phyloP scores from a whole-genome alignment of 805 yeast genomes.

The Kuraishia piskuri region DNA sequence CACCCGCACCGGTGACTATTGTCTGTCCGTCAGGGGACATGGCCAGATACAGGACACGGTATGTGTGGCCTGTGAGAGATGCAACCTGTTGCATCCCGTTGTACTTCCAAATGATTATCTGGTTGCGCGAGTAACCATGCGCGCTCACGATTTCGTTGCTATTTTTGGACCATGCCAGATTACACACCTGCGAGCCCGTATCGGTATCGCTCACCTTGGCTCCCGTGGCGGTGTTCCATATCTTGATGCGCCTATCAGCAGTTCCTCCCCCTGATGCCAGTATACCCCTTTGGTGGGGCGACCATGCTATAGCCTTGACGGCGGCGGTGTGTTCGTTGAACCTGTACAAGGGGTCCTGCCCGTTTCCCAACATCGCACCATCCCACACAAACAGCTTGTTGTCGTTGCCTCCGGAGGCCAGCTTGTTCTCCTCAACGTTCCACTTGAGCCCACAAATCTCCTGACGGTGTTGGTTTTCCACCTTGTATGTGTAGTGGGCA shows the following conservation, averaged over 20 bases:
- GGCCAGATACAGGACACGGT: slow-evolving; percentile 81
- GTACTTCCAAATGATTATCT: slow-evolving; percentile 89
- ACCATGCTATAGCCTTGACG: slow-evolving; percentile 95
- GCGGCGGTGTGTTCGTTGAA: slow-evolving; percentile 89
- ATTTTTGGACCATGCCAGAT: slow-evolving; percentile 85
- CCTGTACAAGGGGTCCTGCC: slow-evolving; percentile 55
- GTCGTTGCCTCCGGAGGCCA: slow-evolving; percentile 96
- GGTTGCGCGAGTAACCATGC: slow-evolving; percentile 89
- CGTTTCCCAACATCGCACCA: slow-evolving; percentile 37
- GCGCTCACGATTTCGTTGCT: slow-evolving; percentile 90
- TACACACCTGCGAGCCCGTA: slow-evolving; percentile 95
- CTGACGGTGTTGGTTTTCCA: slow-evolving; percentile 68
- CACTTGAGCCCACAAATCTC: slow-evolving; percentile 96
- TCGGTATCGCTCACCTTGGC: slow-evolving; percentile 69
- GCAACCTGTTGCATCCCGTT: slow-evolving; percentile 91
- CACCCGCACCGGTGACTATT: slow-evolving; percentile 97
- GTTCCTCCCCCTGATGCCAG: slow-evolving; percentile 97
- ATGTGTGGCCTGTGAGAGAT: slow-evolving; percentile 88
- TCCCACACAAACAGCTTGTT: slow-evolving; percentile 85
- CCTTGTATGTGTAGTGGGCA: slow-evolving; percentile 65
- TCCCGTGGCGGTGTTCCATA: slow-evolving; percentile 89
- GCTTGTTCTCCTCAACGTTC: slow-evolving; percentile 84
- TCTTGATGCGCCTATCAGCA: slow-evolving; percentile 80
- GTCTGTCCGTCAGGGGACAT: slow-evolving; percentile 95
- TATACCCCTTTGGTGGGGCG: slow-evolving; percentile 92